phyloP scores from a whole-genome alignment of 495 filamentous ascomycete species.

The Annulohypoxylon moriforme region DNA sequence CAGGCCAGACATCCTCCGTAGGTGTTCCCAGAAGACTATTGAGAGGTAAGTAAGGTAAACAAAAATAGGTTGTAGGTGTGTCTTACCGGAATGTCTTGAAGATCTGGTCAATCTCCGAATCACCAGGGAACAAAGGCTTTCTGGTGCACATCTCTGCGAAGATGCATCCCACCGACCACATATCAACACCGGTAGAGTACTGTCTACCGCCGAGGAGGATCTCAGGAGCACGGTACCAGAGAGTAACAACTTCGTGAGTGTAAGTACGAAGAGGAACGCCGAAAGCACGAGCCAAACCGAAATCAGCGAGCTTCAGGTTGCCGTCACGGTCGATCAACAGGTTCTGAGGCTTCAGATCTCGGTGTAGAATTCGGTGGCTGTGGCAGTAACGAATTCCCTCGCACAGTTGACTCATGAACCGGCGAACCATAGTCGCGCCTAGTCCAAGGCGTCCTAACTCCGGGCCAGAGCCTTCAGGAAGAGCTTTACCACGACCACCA shows the following conservation, averaged over 20 bases:
- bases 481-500: constrained; percentile 86
- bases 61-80: neutral
- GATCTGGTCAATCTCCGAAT: constrained; percentile 99
- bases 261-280: constrained; percentile 96
- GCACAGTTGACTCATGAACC: constrained; percentile 95
- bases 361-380: constrained; percentile 91
- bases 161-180: constrained; percentile 99
- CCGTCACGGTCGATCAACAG: constrained; percentile 93
- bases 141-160: constrained; percentile 99
- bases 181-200: constrained; percentile 98
- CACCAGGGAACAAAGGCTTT: constrained; percentile 96
- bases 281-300: constrained; percentile 95
- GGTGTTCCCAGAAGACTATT: constrained; percentile 89
- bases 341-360: constrained; percentile 98
- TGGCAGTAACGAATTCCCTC: constrained; percentile 95
- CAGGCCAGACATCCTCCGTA: constrained; percentile 88
- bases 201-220: constrained; percentile 96
- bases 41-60: constrained; percentile 8
- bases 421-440: constrained; percentile 92
- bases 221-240: constrained; percentile 98
- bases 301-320: constrained; percentile 97
- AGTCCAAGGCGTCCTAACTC: constrained; percentile 78
- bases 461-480: constrained; percentile 81
- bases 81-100: constrained; percentile 98
- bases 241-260: constrained; percentile 98